Conservation (phyloP, 2,329 filamentous ascomycete species). For the Thielaviopsis ethacetica region DNA sequence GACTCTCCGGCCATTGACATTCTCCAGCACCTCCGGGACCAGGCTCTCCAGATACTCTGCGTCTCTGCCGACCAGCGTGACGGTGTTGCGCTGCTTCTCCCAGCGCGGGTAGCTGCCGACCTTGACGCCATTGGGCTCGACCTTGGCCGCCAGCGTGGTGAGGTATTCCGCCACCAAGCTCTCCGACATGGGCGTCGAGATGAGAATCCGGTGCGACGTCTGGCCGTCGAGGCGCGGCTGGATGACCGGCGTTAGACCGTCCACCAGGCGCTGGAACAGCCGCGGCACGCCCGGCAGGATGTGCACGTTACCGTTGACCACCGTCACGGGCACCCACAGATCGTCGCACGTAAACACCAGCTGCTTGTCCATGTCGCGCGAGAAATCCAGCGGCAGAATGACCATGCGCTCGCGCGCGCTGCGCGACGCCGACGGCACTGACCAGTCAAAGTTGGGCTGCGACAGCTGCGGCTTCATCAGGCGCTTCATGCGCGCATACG, state of each 20-base stretch:
- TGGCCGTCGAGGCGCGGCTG: slow-evolving; percentile 56
- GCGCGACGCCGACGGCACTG: slow-evolving; percentile 59
- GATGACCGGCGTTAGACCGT: slow-evolving; percentile 56
- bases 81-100: slow-evolving; percentile 75
- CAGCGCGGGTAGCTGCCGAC: slow-evolving; percentile 91
- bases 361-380: slow-evolving; percentile 49
- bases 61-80: slow-evolving; percentile 72
- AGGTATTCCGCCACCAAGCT: slow-evolving; percentile 72
- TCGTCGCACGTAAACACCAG: slow-evolving; percentile 64
- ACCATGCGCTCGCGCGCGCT: slow-evolving; percentile 85
- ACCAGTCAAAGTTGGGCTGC: slow-evolving; percentile 68
- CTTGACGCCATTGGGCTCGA: slow-evolving; percentile 66
- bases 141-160: slow-evolving; percentile 58
- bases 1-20: slow-evolving; percentile 58
- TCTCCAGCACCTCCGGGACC: slow-evolving; percentile 47
- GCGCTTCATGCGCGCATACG: slow-evolving; percentile 68
- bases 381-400: slow-evolving; percentile 60
- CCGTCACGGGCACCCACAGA: slow-evolving; percentile 77
- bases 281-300: slow-evolving; percentile 81
- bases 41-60: slow-evolving; percentile 62
- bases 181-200: slow-evolving; percentile 78
- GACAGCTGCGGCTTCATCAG: slow-evolving; percentile 58
- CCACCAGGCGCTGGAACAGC: slow-evolving; percentile 62
- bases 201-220: slow-evolving; percentile 59
- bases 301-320: slow-evolving; percentile 86